A percentile compares a stretch with the other conserved stretches of the same genome.
phyloP scores from a whole-genome alignment of 805 yeast genomes.

The Monosporozyma aquatica region DNA sequence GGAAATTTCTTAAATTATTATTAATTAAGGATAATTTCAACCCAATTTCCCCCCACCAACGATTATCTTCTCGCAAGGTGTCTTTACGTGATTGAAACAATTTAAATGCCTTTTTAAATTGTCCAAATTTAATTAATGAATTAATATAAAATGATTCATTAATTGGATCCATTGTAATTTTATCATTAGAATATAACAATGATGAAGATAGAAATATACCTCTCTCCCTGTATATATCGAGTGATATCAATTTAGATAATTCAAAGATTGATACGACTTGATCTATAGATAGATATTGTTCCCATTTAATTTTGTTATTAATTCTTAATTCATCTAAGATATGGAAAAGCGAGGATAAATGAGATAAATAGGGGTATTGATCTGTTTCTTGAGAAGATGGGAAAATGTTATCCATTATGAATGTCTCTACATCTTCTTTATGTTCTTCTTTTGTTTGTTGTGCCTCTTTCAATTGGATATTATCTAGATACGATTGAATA shows the following conservation, averaged over 20 bases:
- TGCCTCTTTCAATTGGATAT: neutral
- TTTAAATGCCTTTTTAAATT: conserved; percentile 31
- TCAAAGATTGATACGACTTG: conserved; percentile 33
- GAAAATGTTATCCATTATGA: conserved; percentile 8
- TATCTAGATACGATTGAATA: conserved; percentile 4
- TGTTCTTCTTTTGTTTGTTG: neutral
- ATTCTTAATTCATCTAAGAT: conserved; percentile 14
- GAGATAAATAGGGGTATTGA: neutral
- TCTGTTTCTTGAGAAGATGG: neutral
- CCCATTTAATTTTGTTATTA: conserved; percentile 7
- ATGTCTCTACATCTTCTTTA: conserved; percentile 8
- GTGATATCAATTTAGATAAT: conserved; percentile 33
- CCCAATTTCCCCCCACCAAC: conserved; percentile 51
- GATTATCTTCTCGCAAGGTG: conserved; percentile 33
- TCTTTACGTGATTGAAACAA: conserved; percentile 31
- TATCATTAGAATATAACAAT: conserved; percentile 34
- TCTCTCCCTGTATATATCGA: conserved; percentile 24
- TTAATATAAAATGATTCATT: conserved; percentile 44
- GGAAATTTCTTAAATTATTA: conserved; percentile 32
- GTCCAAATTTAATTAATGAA: conserved; percentile 31
- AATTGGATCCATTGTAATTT: conserved; percentile 41
- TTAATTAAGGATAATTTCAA: conserved; percentile 32
- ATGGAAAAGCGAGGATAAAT: conserved; percentile 11
- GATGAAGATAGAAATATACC: conserved; percentile 36
- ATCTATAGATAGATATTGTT: conserved; percentile 23